Base-by-base conservation (phyloP, 1,284 basidiomycete genomes). In the Sporisorium exsertum region DNA sequence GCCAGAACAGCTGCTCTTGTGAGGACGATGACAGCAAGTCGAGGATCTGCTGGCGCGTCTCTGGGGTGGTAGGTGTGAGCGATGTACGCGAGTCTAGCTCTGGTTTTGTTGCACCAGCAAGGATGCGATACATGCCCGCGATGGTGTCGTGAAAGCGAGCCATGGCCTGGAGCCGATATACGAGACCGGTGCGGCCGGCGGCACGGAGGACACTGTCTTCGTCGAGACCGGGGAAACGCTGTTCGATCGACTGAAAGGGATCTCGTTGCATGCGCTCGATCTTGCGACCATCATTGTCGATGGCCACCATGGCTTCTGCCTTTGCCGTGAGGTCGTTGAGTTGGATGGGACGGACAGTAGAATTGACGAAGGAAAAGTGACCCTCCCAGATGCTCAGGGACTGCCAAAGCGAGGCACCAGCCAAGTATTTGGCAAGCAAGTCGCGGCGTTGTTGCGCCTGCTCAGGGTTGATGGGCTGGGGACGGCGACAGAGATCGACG, bases 331-430 rank as follows among this genome's bases (percentile, higher is more conserved):
- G 29, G 22, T 64, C 62, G 49, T 37, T 47, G 43, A 72, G 62
- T 18, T 69, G 55, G 18, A 77, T 65, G 32, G 74, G 74, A 18
- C 69, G 69, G 1, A 77, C 58, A 47, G 69, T 65, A 49, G 74
- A 64, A 40, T 68, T 72, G 52, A 72, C 68, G 32, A 77, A 66
- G 13, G 63, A 72, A 27, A 72, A 77, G 29, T 77, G 74, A 16
- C 74, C 74, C 58, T 77, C 65, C 74, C 74, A 77, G 32, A 77
- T 64, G 52, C 74, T 63, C 27, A 77, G 29, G n/a, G 65, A 66
- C 47, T 69, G 40, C 74, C 74, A 77, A 51, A 77, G 61, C 24
- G 69, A 72, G 16, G 74, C 69, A 18, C 65, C 69, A 24, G 62
- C 64, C 54, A 66, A 45, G 45, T 66, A 59, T 37, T 64, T 68